phyloP scores from a whole-genome alignment of 2,329 filamentous ascomycete species.

The Graphilbum sp. region DNA sequence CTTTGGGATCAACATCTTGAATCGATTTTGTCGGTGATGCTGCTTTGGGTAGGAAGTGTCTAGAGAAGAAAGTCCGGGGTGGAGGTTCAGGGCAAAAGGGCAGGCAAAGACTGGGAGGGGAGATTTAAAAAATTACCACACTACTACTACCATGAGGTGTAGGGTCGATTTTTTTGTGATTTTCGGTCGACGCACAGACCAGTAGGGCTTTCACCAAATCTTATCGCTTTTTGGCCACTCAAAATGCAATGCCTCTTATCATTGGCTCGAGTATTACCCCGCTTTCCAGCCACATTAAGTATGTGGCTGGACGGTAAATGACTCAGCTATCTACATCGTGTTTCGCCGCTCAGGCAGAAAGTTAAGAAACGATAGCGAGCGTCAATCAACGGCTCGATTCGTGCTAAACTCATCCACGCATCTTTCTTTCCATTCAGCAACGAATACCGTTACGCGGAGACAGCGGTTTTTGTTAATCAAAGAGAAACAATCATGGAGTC shows the following conservation, averaged over 20 bases:
- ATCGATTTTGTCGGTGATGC: slow-evolving; percentile 18
- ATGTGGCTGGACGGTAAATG: background rate
- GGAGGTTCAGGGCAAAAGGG: background rate
- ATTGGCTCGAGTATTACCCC: background rate
- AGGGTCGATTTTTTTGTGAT: slow-evolving; percentile 6
- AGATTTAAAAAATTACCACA: slow-evolving; percentile 1
- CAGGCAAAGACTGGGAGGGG: slow-evolving; percentile 3
- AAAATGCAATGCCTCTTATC: background rate
- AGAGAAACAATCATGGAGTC: slow-evolving; percentile 2
- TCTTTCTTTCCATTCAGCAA: too few relatives aligned
- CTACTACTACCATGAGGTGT: background rate
- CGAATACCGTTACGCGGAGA: too few relatives aligned
- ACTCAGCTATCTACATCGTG: background rate
- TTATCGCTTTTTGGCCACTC: background rate
- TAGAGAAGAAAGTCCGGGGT: background rate
- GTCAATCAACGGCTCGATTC: too few relatives aligned
- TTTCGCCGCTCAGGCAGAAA: too few relatives aligned
- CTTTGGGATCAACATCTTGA: slow-evolving; percentile 96
- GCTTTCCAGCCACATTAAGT: background rate
- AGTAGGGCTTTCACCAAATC: slow-evolving; percentile 10
- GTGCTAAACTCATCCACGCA: too few relatives aligned
- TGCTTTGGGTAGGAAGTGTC: background rate
- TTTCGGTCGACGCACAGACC: slow-evolving; percentile 8
- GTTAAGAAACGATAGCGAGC: too few relatives aligned
- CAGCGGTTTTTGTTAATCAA: too few relatives aligned